Evolutionary conservation across 208 protist genomes (phyloP).

Genomic region (Naegleria lovaniensis): DNA sequence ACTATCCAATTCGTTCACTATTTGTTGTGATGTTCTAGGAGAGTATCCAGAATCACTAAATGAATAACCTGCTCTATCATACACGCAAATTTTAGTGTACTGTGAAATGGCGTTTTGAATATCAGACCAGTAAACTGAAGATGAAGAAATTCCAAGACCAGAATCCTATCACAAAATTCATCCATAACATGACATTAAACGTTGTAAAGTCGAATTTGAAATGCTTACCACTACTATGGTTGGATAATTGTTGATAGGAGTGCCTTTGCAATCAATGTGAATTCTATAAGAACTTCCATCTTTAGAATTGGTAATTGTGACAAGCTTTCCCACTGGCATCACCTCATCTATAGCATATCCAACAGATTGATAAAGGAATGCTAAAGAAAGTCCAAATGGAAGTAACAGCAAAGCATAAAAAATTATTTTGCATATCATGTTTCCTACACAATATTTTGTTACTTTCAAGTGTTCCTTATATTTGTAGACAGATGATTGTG

Average conservation of each 20-base stretch:
- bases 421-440: neutral
- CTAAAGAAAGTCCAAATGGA: neutral
- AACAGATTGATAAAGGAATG: neutral
- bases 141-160: neutral
- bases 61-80: slow-evolving; percentile 22
- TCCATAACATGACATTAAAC: no score
- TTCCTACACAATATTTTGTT: neutral
- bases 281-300: neutral
- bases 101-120: neutral
- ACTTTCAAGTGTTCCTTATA: neutral
- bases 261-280: neutral
- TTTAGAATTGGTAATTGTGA: neutral
- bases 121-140: neutral
- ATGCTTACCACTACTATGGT: neutral
- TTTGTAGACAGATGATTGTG: neutral
- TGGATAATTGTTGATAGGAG: neutral
- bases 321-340: neutral
- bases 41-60: neutral
- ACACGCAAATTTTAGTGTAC: neutral
- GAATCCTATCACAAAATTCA: neutral
- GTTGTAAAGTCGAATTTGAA: no score
- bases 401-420: neutral
- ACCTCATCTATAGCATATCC: neutral
- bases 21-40: neutral
- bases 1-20: neutral